Evolutionary conservation across 306 rosid genomes (phyloP), one percentile per base, ranked within the genome.

Genomic region (Phaseolus lunatus): DNA sequence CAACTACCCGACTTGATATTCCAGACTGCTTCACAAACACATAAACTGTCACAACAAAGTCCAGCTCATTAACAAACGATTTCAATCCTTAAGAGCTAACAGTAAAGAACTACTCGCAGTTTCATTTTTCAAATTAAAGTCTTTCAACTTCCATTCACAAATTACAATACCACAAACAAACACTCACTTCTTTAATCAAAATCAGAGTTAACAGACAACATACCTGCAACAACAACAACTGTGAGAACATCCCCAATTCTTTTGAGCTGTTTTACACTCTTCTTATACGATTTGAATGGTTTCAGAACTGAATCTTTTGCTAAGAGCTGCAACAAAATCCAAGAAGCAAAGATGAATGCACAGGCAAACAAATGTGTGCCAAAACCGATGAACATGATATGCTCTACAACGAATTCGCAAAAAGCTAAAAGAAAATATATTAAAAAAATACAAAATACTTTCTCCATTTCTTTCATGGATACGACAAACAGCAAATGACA

Each of bases 271-370:
- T 39, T 24, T 72, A 89, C 97, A 47, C 85, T 87, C 82, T 87
- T 81, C 92, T 89, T 92, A 69, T 90, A 88, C 1, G 97, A 95
- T 84, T 90, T 92, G 87, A 89, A 95, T 68, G 90, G 95, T 78
- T 76, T 88, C 47, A 95, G 79, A 72, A 86, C 14, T 18, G 93
- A 72, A 83, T 92, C 97, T 56, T 86, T 86, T 16, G 93, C 96
- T 89, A 95, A 87, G 57, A 95, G 93, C 97, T 95, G 92, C 88
- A 50, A 82, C 31, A 52, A 16, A 76, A 76, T 52, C 58, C 68
- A 50, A 29, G 49, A 19, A 41, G 27, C 15, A 33, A 41, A 75
- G 19, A 20, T 22, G 3, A 78, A 70, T 33, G 56, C 67, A 67
- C 44, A 53, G 41, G 4, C 37, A 83, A 83, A 41, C 49, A 0